Base-by-base conservation (phyloP, 352 stramenopile genomes). In the Hyphochytrium catenoides region DNA sequence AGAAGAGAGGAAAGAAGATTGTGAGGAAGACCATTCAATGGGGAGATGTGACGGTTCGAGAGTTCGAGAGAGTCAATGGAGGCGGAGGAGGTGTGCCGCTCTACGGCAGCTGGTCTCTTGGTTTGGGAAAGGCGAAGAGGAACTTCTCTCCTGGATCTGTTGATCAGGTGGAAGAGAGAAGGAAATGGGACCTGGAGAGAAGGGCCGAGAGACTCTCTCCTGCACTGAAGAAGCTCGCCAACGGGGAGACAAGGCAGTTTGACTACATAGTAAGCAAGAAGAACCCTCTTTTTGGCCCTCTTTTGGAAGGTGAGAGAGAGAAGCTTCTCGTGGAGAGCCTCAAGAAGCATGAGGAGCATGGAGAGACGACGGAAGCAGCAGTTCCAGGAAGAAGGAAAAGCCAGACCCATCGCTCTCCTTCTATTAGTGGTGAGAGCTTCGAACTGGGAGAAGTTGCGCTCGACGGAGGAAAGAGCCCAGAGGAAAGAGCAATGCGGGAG, bases 61-160 rank as follows among this genome's bases (percentile, higher is more conserved):
- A 83, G 48, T 83, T 76, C 50, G 52, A 52, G 19, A 63, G 69
- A 11, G 79, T 77, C 54, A 66, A 66, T 2, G 69, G 69, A 11
- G 69, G 69, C 9, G 69, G 69, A 31, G 43, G 63, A 14, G 57
- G 62, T 12, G 62, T 83, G 8, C 69, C 69, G 0, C 76, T 78
- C 43, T 62, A 79, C 37, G 69, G 69, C 22, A 75, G 66, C 26
- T 83, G 66, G 66, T 66, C 69, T 0, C 39, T 83, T 4, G 69
- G 69, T 1, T 57, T 83, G 2, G 69, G 69, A 17, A 51, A 49
- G 3, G 48, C 45, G n/a, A 36, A 77, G 1, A 54, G 51, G 2
- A 66, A 83, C 29, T 47, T 83, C 0, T 36, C 68, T 30, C 50
- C 81, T 2, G 69, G 69, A 18, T 74, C 47, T 36, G 69, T 83